A percentile compares a stretch with the other conserved stretches of the same genome.
Conservation (phyloP, 768 basidiomycete species). For the Lentinus tigrinus region DNA sequence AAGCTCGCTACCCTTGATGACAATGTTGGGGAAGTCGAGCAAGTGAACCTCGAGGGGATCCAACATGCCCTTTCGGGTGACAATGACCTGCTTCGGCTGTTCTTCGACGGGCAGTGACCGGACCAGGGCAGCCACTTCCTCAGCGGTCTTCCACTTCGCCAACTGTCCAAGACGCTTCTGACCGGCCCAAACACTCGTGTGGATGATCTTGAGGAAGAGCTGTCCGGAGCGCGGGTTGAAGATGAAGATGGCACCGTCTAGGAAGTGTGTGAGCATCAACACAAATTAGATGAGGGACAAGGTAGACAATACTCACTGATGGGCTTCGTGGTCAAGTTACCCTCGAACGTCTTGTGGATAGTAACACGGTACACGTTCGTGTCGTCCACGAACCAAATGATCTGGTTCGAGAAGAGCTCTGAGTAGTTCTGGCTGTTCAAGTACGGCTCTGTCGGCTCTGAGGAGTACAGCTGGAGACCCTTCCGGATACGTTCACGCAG, state of each 20-base stretch:
- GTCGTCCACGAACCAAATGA: constrained; percentile 99
- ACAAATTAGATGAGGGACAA: too few relatives aligned
- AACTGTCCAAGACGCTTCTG: constrained; percentile 99
- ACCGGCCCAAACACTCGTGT: constrained; percentile 99
- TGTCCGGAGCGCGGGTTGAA: constrained; percentile 99
- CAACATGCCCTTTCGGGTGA: constrained; percentile 99
- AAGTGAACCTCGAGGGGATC: constrained; percentile 97
- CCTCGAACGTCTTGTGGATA: constrained; percentile 99
- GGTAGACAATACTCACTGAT: constrained; percentile 82
- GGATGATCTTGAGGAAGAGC: constrained; percentile 97
- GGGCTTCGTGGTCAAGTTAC: constrained; percentile 98
- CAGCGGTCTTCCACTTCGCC: constrained; percentile 99
- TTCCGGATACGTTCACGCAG: constrained; percentile 98
- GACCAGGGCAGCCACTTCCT: constrained; percentile 98
- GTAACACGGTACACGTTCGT: constrained; percentile 99
- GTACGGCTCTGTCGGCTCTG: constrained; percentile 98
- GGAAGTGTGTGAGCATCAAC: not conserved
- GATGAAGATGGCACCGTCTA: constrained; percentile 95
- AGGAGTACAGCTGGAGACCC: constrained; percentile 96
- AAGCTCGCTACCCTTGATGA: constrained; percentile 98
- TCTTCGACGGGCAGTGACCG: constrained; percentile 99
- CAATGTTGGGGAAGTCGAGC: constrained; percentile 99
- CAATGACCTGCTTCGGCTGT: constrained; percentile 99
- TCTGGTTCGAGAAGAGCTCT: constrained; percentile 96
- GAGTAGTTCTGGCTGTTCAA: constrained; percentile 98